Evolutionary conservation across 768 basidiomycete genomes (phyloP).

Genomic region (Hypholoma fasciculare): DNA sequence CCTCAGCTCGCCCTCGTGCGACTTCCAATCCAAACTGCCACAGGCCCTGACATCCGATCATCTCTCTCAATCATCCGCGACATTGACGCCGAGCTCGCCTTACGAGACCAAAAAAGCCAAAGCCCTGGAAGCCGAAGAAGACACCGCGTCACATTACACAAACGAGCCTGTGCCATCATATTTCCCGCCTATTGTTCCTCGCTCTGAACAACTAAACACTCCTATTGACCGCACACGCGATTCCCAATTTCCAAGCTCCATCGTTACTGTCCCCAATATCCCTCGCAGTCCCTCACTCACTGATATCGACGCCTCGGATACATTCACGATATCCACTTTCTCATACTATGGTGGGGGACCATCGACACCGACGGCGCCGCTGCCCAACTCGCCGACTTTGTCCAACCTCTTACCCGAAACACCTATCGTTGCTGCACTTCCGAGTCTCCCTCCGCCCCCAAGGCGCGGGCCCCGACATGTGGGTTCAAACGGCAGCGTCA

Average conservation of each 20-base stretch:
- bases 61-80: constrained; percentile 6
- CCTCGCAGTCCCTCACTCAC: not conserved
- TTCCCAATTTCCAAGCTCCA: not conserved
- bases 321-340: constrained; percentile 13
- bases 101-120: constrained; percentile 7
- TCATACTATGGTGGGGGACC: constrained; percentile 10
- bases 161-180: constrained; percentile 7
- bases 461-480: not conserved
- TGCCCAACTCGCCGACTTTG: not conserved
- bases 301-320: constrained; percentile 7
- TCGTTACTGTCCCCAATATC: not conserved
- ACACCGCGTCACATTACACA: constrained; percentile 4
- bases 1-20: not conserved
- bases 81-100: constrained; percentile 4
- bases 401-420: not conserved
- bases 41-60: not conserved
- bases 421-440: not conserved
- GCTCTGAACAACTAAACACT: not conserved
- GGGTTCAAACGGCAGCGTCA: not conserved
- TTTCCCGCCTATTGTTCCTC: constrained; percentile 2
- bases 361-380: not conserved
- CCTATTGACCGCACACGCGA: constrained; percentile 11
- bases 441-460: not conserved
- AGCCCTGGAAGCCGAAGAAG: constrained; percentile 5
- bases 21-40: not conserved